A percentile compares a stretch with the other conserved stretches of the same genome.
phyloP scores from a whole-genome alignment of 768 basidiomycete species.

The Artomyces pyxidatus region DNA sequence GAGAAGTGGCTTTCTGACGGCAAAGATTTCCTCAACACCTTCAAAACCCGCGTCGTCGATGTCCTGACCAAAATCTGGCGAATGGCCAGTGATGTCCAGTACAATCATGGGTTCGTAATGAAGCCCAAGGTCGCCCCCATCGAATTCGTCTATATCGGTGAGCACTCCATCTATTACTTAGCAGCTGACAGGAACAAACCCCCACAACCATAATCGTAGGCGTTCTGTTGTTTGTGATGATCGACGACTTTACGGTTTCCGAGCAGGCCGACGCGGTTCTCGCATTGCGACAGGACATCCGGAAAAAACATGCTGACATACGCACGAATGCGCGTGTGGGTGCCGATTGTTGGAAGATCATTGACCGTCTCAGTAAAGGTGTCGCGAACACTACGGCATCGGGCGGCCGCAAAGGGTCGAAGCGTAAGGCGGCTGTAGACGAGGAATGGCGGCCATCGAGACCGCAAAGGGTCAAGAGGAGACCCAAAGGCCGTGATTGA shows the following conservation, averaged over 20 bases:
- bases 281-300: constrained; percentile 47
- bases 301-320: constrained; percentile 52
- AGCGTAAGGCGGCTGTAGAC: too few species aligned
- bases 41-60: constrained; percentile 45
- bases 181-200: too few species aligned
- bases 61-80: constrained; percentile 47
- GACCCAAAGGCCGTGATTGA: too few species aligned
- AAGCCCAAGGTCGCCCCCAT: constrained; percentile 60
- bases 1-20: constrained; percentile 34
- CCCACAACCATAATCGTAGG: constrained; percentile 40
- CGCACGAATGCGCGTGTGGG: constrained; percentile 52
- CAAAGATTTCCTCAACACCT: constrained; percentile 33
- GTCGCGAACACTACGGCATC: too few species aligned
- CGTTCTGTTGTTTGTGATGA: constrained; percentile 54
- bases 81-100: constrained; percentile 32
- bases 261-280: constrained; percentile 49
- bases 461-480: too few species aligned
- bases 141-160: constrained; percentile 78
- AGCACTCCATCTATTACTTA: constrained; percentile 15
- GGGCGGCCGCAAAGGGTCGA: too few species aligned
- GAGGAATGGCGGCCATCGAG: too few species aligned
- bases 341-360: constrained; percentile 48
- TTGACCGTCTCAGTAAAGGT: constrained; percentile 34
- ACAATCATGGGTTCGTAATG: constrained; percentile 29
- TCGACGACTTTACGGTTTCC: constrained; percentile 27